Conservation (phyloP, 768 basidiomycete species). For the Suillus variegatus region DNA sequence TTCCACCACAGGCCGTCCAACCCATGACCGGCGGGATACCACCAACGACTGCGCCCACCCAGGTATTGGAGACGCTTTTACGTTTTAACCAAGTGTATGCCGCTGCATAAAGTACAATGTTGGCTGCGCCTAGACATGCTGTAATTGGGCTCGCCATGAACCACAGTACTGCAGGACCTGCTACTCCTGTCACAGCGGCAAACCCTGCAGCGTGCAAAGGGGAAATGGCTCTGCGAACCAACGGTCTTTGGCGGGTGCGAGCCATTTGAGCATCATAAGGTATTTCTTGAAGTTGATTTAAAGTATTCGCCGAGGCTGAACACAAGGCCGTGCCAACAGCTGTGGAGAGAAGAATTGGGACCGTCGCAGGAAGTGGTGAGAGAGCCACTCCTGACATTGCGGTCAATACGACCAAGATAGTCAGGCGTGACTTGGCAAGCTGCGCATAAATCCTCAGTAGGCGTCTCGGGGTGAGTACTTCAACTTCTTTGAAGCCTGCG, state of each 20-base stretch:
- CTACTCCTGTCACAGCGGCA: constrained; percentile 71
- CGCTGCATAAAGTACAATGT: constrained; percentile 88
- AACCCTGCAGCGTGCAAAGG: constrained; percentile 85
- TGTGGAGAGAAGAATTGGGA: constrained; percentile 84
- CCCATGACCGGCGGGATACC: constrained; percentile 95
- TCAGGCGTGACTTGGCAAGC: constrained; percentile 84
- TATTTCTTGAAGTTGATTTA: constrained; percentile 93
- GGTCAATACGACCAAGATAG: constrained; percentile 81
- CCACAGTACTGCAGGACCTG: constrained; percentile 78
- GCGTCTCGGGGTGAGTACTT: constrained; percentile 48
- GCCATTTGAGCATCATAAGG: constrained; percentile 98
- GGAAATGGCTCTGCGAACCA: constrained; percentile 82
- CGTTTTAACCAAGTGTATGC: constrained; percentile 94
- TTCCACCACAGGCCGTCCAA: constrained; percentile 93
- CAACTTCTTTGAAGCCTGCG: constrained; percentile 36
- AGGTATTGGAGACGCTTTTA: constrained; percentile 80
- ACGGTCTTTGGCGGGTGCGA: constrained; percentile 83
- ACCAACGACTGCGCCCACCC: constrained; percentile 93
- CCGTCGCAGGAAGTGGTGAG: constrained; percentile 81
- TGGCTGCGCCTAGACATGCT: constrained; percentile 78
- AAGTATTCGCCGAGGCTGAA: constrained; percentile 88
- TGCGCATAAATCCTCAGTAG: constrained; percentile 73
- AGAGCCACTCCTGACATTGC: constrained; percentile 93
- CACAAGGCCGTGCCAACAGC: constrained; percentile 90
- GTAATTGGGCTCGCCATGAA: constrained; percentile 85